Percentiles rank a stretch among this genome's conserved stretches.
Conservation (phyloP, 108 stramenopile genomes). For the Skeletonema costatum region DNA sequence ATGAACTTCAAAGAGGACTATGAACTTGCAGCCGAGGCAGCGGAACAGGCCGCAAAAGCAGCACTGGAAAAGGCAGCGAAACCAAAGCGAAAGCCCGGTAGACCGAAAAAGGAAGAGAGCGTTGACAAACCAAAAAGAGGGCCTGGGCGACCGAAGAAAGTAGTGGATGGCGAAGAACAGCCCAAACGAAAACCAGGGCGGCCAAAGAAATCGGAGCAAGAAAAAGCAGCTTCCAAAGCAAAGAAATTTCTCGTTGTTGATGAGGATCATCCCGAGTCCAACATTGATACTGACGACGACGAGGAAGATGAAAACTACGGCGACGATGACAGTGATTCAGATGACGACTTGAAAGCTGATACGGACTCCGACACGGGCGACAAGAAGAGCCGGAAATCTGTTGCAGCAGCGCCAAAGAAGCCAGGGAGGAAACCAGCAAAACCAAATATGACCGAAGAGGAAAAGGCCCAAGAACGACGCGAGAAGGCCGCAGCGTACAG, state of each 20-base stretch:
- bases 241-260: conserved; percentile 35
- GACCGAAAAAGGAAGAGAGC: conserved; percentile 33
- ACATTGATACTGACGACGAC: conserved; percentile 31
- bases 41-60: not conserved
- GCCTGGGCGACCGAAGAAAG: conserved; percentile 38
- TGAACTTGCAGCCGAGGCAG: conserved; percentile 24
- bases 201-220: conserved; percentile 34
- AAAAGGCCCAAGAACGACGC: conserved; percentile 22
- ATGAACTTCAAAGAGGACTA: conserved; percentile 47
- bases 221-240: conserved; percentile 5
- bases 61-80: conserved; percentile 1
- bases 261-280: conserved; percentile 33
- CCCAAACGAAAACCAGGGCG: conserved; percentile 26
- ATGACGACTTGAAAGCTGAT: conserved; percentile 19
- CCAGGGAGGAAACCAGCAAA: conserved; percentile 25
- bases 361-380: conserved; percentile 9
- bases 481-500: conserved; percentile 24
- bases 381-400: not conserved
- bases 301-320: conserved; percentile 42
- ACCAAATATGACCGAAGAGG: conserved; percentile 19
- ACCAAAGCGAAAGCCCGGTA: conserved; percentile 21
- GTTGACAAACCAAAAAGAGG: conserved; percentile 32
- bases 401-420: conserved; percentile 5
- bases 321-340: conserved; percentile 17
- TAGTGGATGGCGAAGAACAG: conserved; percentile 3